Conservation (phyloP, 805 yeast genomes). For the Hanseniaspora taiwanica region DNA sequence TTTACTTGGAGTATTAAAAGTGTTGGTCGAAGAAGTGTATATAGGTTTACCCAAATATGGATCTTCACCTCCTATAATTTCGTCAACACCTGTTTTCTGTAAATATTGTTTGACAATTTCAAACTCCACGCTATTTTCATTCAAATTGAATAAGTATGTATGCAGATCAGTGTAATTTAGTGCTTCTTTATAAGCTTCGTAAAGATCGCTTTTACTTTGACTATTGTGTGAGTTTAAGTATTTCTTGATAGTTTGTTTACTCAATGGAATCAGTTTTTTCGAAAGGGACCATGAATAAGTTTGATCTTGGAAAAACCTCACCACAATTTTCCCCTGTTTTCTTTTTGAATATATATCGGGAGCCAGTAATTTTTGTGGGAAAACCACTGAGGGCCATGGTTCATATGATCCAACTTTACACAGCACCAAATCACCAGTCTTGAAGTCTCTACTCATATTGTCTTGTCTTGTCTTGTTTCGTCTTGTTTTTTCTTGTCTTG, state of each 20-base stretch:
- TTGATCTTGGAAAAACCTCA: constrained; percentile 24
- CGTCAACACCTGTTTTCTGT: constrained; percentile 6
- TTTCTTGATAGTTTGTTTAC: constrained; percentile 7
- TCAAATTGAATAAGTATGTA: constrained; percentile 14
- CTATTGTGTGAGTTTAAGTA: constrained; percentile 10
- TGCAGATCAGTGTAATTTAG: constrained; percentile 12
- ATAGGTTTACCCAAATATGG: constrained; percentile 14
- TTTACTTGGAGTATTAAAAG: neutral
- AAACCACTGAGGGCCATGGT: constrained; percentile 25
- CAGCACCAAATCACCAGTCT: constrained; percentile 22
- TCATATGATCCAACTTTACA: constrained; percentile 24
- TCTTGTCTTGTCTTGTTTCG: neutral
- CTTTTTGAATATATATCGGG: constrained; percentile 18
- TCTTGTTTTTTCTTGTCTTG: neutral
- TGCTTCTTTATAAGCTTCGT: constrained; percentile 20
- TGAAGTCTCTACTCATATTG: constrained; percentile 3
- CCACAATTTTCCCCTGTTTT: constrained; percentile 16
- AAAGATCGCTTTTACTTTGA: constrained; percentile 11
- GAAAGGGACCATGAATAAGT: constrained; percentile 25
- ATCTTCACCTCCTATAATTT: constrained; percentile 16
- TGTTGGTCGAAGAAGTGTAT: neutral
- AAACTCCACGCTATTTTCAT: constrained; percentile 14
- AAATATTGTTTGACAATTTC: constrained; percentile 11
- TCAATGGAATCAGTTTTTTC: constrained; percentile 12
- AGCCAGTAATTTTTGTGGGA: constrained; percentile 20